phyloP scores from a whole-genome alignment of 768 basidiomycete genomes.

The Amanita pseudoporphyria region DNA sequence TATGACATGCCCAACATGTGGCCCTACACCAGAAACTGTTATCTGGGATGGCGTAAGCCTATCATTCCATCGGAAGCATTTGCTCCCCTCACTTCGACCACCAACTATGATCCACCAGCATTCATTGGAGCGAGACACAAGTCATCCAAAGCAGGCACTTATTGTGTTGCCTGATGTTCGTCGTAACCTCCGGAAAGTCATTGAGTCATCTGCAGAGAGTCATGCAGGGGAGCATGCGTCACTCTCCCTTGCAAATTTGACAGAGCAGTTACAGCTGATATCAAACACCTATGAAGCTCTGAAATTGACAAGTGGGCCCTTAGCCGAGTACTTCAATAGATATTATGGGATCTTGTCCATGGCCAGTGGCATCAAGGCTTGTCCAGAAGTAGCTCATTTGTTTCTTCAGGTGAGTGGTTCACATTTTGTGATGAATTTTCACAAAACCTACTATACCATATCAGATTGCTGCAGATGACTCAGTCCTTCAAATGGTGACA shows the following conservation, averaged over 20 bases:
- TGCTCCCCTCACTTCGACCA: slow-evolving; percentile 15
- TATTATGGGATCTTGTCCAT: neutral
- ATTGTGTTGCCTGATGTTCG: neutral
- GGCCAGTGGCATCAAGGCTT: neutral
- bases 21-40: slow-evolving; percentile 17
- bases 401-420: neutral
- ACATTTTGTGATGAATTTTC: neutral
- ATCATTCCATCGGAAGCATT: slow-evolving; percentile 20
- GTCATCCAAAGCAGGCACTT: neutral
- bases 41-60: slow-evolving; percentile 26
- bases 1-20: slow-evolving; percentile 20
- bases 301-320: too few relatives aligned
- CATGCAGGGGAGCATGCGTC: too few relatives aligned
- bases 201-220: too few relatives aligned
- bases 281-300: too few relatives aligned
- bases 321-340: neutral
- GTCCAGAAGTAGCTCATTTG: neutral
- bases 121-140: neutral
- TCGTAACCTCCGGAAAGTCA: neutral
- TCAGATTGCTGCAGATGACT: slow-evolving; percentile 16
- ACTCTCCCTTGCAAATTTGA: too few relatives aligned
- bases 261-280: too few relatives aligned
- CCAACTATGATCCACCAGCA: neutral
- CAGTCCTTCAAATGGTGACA: slow-evolving; percentile 12
- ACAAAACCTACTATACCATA: neutral